Conservation (phyloP, 805 yeast species). For the Candida schatavii region DNA sequence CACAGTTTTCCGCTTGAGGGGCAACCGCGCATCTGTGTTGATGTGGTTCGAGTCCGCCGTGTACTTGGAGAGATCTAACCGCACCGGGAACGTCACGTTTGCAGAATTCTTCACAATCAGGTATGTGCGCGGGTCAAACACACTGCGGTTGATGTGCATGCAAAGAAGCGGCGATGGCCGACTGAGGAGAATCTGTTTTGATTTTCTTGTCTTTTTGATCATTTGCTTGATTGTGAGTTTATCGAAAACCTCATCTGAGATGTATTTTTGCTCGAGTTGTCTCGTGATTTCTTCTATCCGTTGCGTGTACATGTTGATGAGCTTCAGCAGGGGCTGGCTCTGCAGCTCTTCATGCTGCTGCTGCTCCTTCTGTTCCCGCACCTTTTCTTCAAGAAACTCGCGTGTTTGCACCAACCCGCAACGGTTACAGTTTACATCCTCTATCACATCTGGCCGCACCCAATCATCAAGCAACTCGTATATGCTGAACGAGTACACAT, state of each 20-base stretch:
- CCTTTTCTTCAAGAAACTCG: slow-evolving; percentile 44
- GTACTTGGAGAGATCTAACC: slow-evolving; percentile 64
- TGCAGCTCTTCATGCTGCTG: background rate
- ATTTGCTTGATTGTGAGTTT: slow-evolving; percentile 70
- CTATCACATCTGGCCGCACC: slow-evolving; percentile 80
- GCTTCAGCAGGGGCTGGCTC: slow-evolving; percentile 21
- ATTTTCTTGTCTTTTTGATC: slow-evolving; percentile 72
- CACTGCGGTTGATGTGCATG: slow-evolving; percentile 89
- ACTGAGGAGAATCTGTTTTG: slow-evolving; percentile 76
- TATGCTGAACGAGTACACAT: slow-evolving; percentile 31
- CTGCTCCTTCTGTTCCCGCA: slow-evolving; percentile 24
- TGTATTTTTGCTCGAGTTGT: slow-evolving; percentile 63
- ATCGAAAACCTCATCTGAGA: slow-evolving; percentile 77
- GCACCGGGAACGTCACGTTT: slow-evolving; percentile 70
- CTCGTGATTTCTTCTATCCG: slow-evolving; percentile 29
- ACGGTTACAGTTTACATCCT: slow-evolving; percentile 92
- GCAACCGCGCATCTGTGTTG: slow-evolving; percentile 75
- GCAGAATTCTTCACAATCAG: slow-evolving; percentile 82
- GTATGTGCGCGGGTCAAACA: slow-evolving; percentile 83
- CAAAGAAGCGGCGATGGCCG: slow-evolving; percentile 82
- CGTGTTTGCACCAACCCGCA: slow-evolving; percentile 72
- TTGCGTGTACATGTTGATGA: slow-evolving; percentile 24
- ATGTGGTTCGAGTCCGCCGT: slow-evolving; percentile 67
- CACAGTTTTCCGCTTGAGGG: slow-evolving; percentile 54
- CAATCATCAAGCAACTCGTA: slow-evolving; percentile 59